Percentiles rank a stretch among this genome's conserved stretches.
phyloP scores from a whole-genome alignment of 163 green algal species.

The Chlorella variabilis region DNA sequence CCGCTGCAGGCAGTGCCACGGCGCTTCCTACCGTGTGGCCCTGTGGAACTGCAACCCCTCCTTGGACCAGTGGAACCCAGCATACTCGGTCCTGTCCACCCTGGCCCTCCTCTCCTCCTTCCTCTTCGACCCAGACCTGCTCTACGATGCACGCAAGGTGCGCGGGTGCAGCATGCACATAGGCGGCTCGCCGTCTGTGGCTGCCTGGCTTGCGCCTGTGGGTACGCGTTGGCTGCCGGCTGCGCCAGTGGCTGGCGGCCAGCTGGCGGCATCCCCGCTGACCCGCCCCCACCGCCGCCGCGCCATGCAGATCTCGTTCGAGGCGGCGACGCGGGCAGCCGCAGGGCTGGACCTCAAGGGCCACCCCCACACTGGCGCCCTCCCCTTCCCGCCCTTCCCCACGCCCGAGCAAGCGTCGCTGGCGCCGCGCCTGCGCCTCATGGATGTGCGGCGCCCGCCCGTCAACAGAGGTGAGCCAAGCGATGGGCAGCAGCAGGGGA shows the following conservation, averaged over 20 bases:
- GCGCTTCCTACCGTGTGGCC: conserved; percentile 1
- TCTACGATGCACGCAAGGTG: conserved; percentile 28
- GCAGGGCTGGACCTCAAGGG: background rate
- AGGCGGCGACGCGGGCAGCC: conserved; percentile 5
- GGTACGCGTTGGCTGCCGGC: background rate
- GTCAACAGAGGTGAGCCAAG: conserved; percentile 2
- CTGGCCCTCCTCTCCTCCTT: conserved; percentile 51
- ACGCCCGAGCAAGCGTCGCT: conserved; percentile 6
- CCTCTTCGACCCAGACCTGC: conserved; percentile 46
- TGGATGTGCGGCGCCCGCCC: background rate
- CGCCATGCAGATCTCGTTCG: conserved; percentile 12
- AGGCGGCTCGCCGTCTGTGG: too few species aligned
- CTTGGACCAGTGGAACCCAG: conserved; percentile 37
- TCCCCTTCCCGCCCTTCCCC: conserved; percentile 35
- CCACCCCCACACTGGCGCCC: background rate
- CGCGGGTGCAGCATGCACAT: background rate
- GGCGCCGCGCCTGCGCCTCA: conserved; percentile 14
- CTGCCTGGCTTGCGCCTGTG: too few species aligned
- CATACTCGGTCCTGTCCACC: conserved; percentile 43
- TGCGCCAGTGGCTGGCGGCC: too few species aligned
- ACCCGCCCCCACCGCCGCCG: too few species aligned
- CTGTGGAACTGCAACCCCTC: conserved; percentile 25
- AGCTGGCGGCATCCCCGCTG: too few species aligned
- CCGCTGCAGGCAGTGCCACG: background rate
- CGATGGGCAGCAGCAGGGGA: background rate